phyloP scores from a whole-genome alignment of 2,329 filamentous ascomycete genomes.

The Alternaria infectoria region DNA sequence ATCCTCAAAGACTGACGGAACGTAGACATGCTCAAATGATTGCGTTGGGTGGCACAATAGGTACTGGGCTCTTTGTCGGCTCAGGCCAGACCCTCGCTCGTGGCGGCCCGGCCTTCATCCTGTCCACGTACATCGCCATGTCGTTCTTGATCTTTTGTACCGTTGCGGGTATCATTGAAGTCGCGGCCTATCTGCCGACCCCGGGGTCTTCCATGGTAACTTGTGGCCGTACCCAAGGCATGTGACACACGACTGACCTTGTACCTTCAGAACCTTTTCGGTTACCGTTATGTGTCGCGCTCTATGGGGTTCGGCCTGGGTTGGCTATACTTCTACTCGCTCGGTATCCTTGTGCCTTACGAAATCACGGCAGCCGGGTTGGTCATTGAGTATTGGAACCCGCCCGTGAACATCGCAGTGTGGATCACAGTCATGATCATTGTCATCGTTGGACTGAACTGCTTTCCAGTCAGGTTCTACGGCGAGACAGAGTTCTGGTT shows the following conservation, averaged over 20 bases:
- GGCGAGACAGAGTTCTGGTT: slow-evolving; percentile 48
- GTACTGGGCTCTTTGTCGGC: slow-evolving; percentile 66
- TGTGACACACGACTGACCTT: background rate
- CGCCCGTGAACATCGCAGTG: slow-evolving; percentile 38
- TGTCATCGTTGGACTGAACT: slow-evolving; percentile 43
- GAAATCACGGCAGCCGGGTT: slow-evolving; percentile 47
- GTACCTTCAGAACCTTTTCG: slow-evolving; percentile 50
- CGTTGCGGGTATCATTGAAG: slow-evolving; percentile 48
- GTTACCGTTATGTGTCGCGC: slow-evolving; percentile 61
- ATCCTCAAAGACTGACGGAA: slow-evolving; percentile 48
- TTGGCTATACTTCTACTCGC: slow-evolving; percentile 40
- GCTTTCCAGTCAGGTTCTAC: slow-evolving; percentile 47
- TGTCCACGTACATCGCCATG: slow-evolving; percentile 42
- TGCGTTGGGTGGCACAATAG: slow-evolving; percentile 66
- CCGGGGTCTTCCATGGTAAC: slow-evolving; percentile 57
- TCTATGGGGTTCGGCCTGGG: slow-evolving; percentile 60
- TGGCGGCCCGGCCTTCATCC: slow-evolving; percentile 36
- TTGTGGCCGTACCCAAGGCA: background rate
- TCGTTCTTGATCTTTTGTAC: slow-evolving; percentile 35
- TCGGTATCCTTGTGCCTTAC: slow-evolving; percentile 41
- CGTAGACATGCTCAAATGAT: slow-evolving; percentile 63
- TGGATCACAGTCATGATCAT: slow-evolving; percentile 49
- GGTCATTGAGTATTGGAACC: slow-evolving; percentile 48
- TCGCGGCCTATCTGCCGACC: slow-evolving; percentile 65
- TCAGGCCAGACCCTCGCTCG: slow-evolving; percentile 58